Evolutionary conservation across 1,139 yeast genomes (phyloP).

Genomic region (Candida dubliniensis): DNA sequence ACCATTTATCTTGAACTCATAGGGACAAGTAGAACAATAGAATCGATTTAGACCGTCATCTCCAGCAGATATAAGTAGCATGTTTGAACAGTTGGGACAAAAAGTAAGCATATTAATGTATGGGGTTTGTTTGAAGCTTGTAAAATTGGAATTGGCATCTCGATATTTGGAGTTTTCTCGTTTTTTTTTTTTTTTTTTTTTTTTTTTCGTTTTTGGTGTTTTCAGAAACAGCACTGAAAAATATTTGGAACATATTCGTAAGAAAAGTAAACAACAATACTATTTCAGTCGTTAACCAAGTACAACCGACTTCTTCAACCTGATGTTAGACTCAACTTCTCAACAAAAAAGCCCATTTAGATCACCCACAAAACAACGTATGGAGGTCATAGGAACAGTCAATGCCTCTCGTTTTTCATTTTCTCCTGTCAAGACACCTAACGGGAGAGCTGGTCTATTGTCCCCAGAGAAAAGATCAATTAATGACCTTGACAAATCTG

Average conservation of each 20-base stretch:
- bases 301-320: neutral
- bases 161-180: neutral
- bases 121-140: too few species aligned
- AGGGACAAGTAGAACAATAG: constrained; percentile 92
- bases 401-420: neutral
- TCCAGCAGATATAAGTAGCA: constrained; percentile 58
- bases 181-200: too few species aligned
- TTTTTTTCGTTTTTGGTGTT: too few species aligned
- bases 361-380: constrained; percentile 12
- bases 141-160: too few species aligned
- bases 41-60: constrained; percentile 53
- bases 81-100: constrained; percentile 90
- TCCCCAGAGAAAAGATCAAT: constrained; percentile 46
- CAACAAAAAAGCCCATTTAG: constrained; percentile 6
- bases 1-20: constrained; percentile 83
- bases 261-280: too few species aligned
- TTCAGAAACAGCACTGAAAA: neutral
- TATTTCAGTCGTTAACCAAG: too few species aligned
- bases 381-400: constrained; percentile 1
- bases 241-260: too few species aligned
- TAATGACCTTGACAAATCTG: constrained; percentile 48
- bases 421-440: constrained; percentile 13
- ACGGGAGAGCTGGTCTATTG: constrained; percentile 46
- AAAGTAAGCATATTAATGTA: constrained; percentile 86
- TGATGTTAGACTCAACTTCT: neutral